Evolutionary conservation across 352 stramenopile species (phyloP).

Genomic region (Globisporangium perplexum): DNA sequence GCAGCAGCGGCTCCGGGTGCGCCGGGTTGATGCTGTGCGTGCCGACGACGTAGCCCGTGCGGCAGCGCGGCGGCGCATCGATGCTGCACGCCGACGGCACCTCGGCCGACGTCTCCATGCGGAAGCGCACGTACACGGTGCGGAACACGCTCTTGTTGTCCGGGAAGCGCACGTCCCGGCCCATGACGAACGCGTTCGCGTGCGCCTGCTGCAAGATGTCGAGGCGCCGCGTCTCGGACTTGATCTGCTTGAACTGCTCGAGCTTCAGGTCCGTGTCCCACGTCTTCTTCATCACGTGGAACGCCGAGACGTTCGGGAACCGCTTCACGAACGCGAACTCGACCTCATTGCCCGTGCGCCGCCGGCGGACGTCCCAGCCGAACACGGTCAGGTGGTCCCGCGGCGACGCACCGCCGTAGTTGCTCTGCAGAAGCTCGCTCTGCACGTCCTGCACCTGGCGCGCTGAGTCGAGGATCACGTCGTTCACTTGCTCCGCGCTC

Average conservation of each 20-base stretch:
- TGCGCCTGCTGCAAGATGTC: slow-evolving; percentile 39
- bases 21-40: slow-evolving; percentile 34
- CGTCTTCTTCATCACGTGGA: slow-evolving; percentile 27
- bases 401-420: slow-evolving; percentile 13
- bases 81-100: slow-evolving; percentile 11
- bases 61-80: slow-evolving; percentile 18
- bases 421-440: slow-evolving; percentile 18
- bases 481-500: slow-evolving; percentile 25
- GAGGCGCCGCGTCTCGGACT: slow-evolving; percentile 40
- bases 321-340: slow-evolving; percentile 34
- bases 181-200: slow-evolving; percentile 33
- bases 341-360: slow-evolving; percentile 25
- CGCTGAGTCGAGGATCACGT: slow-evolving; percentile 32
- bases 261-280: slow-evolving; percentile 34
- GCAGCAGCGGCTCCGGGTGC: not conserved
- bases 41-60: slow-evolving; percentile 34
- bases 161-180: slow-evolving; percentile 32
- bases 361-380: slow-evolving; percentile 33
- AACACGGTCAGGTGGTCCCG: slow-evolving; percentile 27
- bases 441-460: slow-evolving; percentile 26
- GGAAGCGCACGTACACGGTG: slow-evolving; percentile 38
- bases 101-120: slow-evolving; percentile 25
- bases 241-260: slow-evolving; percentile 32
- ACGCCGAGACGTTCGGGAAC: slow-evolving; percentile 29
- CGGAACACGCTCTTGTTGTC: slow-evolving; percentile 39